These are phyloP conservation scores for Paraurostyla sp. DNA, from an alignment of 73 alveolate genomes.

Conservation along the genomic window DNA sequence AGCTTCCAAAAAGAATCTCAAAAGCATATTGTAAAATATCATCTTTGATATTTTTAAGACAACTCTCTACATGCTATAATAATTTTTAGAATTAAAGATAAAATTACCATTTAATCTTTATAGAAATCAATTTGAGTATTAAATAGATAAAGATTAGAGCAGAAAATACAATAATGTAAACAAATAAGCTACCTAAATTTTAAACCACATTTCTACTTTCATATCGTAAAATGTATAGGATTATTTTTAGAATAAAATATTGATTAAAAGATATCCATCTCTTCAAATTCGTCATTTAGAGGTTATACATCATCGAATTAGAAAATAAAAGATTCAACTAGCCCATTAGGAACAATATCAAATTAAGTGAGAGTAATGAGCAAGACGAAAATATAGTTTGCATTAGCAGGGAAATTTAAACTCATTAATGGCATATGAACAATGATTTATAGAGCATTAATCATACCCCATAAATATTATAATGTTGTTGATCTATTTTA, in stretches of 20 bases:
- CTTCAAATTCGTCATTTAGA: not conserved
- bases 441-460: not conserved
- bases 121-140: not conserved
- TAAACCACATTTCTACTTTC: not conserved
- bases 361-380: not conserved
- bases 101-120: not conserved
- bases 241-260: not conserved
- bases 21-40: not conserved
- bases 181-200: not conserved
- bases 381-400: not conserved
- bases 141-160: not conserved
- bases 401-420: not conserved
- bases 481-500: not conserved
- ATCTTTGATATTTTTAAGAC: too few species aligned
- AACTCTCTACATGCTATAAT: too few species aligned
- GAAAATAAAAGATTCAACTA: not conserved
- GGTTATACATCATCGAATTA: not conserved
- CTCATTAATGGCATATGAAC: not conserved
- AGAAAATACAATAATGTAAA: not conserved
- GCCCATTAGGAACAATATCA: not conserved
- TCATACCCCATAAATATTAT: not conserved
- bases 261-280: constrained; percentile 2
- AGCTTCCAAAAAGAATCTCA: not conserved
- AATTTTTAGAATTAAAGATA: too few species aligned
- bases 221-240: not conserved